Evolutionary conservation across 768 basidiomycete species (phyloP), one percentile per base, ranked within the genome.

Genomic region (Amanita polypyramis): DNA sequence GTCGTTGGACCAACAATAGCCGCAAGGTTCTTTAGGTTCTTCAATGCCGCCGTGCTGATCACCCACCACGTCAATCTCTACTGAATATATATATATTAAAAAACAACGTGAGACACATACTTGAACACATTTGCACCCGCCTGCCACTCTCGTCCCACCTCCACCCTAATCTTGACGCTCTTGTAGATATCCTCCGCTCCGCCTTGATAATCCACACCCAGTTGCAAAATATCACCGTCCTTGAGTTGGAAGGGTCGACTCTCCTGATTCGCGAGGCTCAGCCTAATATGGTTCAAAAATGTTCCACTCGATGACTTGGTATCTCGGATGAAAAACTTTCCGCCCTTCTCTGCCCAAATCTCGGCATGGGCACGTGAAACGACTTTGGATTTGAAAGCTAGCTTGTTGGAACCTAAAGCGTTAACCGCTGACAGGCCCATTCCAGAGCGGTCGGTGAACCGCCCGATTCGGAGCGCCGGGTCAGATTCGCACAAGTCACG

Each of bases 201-300:
- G 5, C 95, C 95, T 63, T 97, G 94, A 65, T 96, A 99, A 62
- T 98, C 94, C 21, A 98, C 91, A 2, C 95, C 94, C 0, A 97
- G 79, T 65, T 97, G 95, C 15, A 98, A 66, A 23, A 97, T 76
- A 66, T 97, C 94, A 1, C 95, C 95, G 52, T 97, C 94, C 65
- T 86, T 90, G 56, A 97, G 71, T 52, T 77, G 77, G 51, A 74
- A 82, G 0, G 90, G 77, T 33, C 80, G 69, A 4, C 82, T 85
- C 61, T 95, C 94, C 5, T 78, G 75, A 41, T 85, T 85, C 9
- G 94, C 92, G 0, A 82, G 72, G 32, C 82, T 82, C n/a, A 98
- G 73, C 39, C 94, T 68, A 46, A 94, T 80, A 60, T 97, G 94
- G 63, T 99, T 99, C 52, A 98, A 71, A 61, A 98, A 98, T 1